Base-by-base conservation (phyloP, 306 rosid species). In the Canavalia ensiformis region DNA sequence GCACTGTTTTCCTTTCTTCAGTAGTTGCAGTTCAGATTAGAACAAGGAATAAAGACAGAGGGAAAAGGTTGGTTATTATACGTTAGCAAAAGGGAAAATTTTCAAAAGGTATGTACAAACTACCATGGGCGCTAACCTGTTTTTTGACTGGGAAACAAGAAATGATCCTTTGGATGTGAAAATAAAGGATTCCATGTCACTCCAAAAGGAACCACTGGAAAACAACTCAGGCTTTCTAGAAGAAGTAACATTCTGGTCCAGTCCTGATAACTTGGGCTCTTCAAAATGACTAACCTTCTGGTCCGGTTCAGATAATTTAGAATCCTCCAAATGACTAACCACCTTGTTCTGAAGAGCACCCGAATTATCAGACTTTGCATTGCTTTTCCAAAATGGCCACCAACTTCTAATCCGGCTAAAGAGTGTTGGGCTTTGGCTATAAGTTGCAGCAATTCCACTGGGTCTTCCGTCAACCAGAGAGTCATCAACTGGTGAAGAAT, bases 121-220 rank as follows among this genome's bases (percentile, higher is more conserved):
- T 64, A 74, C 25, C 25, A 83, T 33, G 58, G 82, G 67, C 2
- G 78, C 76, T 51, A 82, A 95, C 99, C 98, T 95, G 92, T 89
- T 91, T 87, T 72, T 87, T 54, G 99, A 91, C 84, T 75, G 85
- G 28, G 90, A 84, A 79, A 88, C 41, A 47, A 90, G 75, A 83
- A 75, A 68, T 2, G 89, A 87, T 84, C 89, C 98, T 81, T 84
- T 83, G 78, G 90, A 80, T 9, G 90, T 69, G 72, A 39, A 81
- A 76, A 92, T 56, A 83, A 90, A 93, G 57, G 91, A 87, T 84
- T 92, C 87, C 88, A 93, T 50, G 49, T 84, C 90, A 75, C 62
- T 80, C 99, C 98, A 93, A 88, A 95, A 91, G 62, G 90, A 88
- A 75, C 28, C 77, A 30, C 60, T 64, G 25, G 89, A 89, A 86